Evolutionary conservation across 116 monocot genomes (phyloP).

Genomic region (Posidonia oceanica): DNA sequence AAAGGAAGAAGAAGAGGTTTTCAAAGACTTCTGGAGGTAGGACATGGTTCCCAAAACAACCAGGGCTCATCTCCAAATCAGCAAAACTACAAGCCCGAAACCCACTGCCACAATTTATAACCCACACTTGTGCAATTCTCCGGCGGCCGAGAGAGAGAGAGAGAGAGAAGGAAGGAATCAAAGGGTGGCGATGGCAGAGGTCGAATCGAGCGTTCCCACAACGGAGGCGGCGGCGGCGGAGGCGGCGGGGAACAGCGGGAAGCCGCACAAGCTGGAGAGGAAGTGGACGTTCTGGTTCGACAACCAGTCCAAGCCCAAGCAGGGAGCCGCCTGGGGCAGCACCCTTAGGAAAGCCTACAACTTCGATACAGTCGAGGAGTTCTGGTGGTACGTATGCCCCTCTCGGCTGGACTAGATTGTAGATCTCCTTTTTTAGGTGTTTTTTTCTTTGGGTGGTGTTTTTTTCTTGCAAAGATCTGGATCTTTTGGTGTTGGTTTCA

Average conservation of each 20-base stretch:
- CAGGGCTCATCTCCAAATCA: no score
- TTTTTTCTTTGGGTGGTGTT: background rate
- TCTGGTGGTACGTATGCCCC: slow-evolving; percentile 55
- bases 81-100: no score
- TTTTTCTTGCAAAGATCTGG: background rate
- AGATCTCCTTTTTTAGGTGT: background rate
- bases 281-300: slow-evolving; percentile 99
- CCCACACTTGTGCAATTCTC: no score
- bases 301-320: slow-evolving; percentile 77
- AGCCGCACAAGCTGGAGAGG: slow-evolving; percentile 66
- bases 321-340: slow-evolving; percentile 86
- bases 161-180: background rate
- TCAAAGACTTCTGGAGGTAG: no score
- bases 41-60: no score
- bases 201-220: background rate
- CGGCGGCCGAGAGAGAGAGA: background rate
- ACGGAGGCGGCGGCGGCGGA: slow-evolving; percentile 22
- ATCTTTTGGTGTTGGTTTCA: background rate
- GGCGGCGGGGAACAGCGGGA: slow-evolving; percentile 3
- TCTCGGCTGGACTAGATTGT: background rate
- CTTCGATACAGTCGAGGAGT: slow-evolving; percentile 94
- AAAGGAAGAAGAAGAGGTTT: no score
- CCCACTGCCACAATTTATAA: no score
- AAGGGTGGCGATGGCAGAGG: background rate
- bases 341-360: slow-evolving; percentile 66